Evolutionary conservation across 352 stramenopile species (phyloP).

Genomic region (Globisporangium solare): DNA sequence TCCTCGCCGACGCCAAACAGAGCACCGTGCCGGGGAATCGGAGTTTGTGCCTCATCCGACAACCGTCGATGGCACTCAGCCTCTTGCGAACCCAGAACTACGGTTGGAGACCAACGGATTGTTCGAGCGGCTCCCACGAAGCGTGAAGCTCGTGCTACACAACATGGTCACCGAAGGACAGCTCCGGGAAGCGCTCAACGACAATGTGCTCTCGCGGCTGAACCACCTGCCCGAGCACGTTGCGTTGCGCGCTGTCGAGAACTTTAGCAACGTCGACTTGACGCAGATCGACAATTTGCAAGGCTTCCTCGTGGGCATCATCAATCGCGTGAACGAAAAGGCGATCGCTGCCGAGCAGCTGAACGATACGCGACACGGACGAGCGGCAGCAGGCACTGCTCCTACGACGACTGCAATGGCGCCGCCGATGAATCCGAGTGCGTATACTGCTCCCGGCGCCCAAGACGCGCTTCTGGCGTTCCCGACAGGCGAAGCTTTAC

Average conservation of each 20-base stretch:
- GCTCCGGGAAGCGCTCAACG: conserved; percentile 60
- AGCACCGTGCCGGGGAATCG: conserved; percentile 2
- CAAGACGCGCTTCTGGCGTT: conserved; percentile 5
- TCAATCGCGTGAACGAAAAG: conserved; percentile 78
- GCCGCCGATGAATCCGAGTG: background rate
- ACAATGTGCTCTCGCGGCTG: conserved; percentile 70
- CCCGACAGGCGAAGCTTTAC: background rate
- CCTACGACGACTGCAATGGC: background rate
- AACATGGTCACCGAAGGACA: conserved; percentile 45
- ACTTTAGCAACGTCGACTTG: conserved; percentile 74
- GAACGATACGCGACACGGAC: background rate
- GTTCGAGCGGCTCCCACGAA: conserved; percentile 46
- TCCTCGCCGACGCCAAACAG: conserved; percentile 25
- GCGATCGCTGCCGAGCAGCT: conserved; percentile 25
- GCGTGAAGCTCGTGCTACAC: conserved; percentile 50
- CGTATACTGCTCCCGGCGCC: background rate
- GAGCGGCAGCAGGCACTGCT: background rate
- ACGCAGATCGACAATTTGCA: conserved; percentile 73
- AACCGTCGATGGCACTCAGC: background rate
- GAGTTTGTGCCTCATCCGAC: conserved; percentile 3
- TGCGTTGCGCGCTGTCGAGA: conserved; percentile 62
- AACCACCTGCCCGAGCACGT: conserved; percentile 62
- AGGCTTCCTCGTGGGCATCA: conserved; percentile 80
- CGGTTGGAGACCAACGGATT: conserved; percentile 34
- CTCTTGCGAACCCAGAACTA: background rate